Evolutionary conservation across 2,329 filamentous ascomycete genomes (phyloP).

Genomic region (Calonectria pseudoturangicola): DNA sequence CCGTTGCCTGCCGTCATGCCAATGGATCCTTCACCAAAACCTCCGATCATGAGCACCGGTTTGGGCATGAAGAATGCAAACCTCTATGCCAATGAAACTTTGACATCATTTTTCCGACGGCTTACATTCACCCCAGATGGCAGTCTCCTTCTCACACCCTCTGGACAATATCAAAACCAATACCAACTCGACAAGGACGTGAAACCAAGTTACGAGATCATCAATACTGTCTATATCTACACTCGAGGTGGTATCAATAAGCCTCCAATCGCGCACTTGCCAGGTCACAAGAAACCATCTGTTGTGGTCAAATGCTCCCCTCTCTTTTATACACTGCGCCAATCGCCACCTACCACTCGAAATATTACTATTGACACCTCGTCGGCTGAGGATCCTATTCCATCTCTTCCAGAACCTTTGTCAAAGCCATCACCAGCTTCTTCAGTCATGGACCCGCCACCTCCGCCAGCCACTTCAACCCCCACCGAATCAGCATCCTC

Average conservation of each 20-base stretch:
- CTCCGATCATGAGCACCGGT: slow-evolving; percentile 73
- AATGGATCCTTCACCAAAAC: slow-evolving; percentile 90
- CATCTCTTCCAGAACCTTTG: slow-evolving; percentile 88
- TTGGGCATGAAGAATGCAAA: slow-evolving; percentile 87
- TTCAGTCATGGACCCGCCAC: slow-evolving; percentile 89
- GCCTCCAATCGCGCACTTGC: slow-evolving; percentile 94
- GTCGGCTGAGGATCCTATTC: slow-evolving; percentile 88
- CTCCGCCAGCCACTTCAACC: slow-evolving; percentile 72
- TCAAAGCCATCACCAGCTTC: slow-evolving; percentile 75
- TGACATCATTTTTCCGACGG: slow-evolving; percentile 96
- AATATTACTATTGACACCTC: slow-evolving; percentile 97
- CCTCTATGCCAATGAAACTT: slow-evolving; percentile 96
- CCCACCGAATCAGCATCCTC: slow-evolving; percentile 66
- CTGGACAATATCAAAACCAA: slow-evolving; percentile 93
- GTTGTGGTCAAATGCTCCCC: slow-evolving; percentile 97
- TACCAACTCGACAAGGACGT: slow-evolving; percentile 78
- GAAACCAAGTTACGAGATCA: slow-evolving; percentile 88
- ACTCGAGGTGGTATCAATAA: slow-evolving; percentile 97
- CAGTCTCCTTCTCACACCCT: slow-evolving; percentile 93
- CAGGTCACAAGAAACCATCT: slow-evolving; percentile 98
- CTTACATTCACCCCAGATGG: slow-evolving; percentile 97
- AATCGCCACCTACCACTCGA: slow-evolving; percentile 80
- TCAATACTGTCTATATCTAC: slow-evolving; percentile 99
- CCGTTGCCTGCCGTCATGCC: slow-evolving; percentile 97
- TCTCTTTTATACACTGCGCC: slow-evolving; percentile 87